These are phyloP conservation scores for Herpetomonas muscarum DNA, from an alignment of 208 protist genomes.

Conservation along the genomic window DNA sequence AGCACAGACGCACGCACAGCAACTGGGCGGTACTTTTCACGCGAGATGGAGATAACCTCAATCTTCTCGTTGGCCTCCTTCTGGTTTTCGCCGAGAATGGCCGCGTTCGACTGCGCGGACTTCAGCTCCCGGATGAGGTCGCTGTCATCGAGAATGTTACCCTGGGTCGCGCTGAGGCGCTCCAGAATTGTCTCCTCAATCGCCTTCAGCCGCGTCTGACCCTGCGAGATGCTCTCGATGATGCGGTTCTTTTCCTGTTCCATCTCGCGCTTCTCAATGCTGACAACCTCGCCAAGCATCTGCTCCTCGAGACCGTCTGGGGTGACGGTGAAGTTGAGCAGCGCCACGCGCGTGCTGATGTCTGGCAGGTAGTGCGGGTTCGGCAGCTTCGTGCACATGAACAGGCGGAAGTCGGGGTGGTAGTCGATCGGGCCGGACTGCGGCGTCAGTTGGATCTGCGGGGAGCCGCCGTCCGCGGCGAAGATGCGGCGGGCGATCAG, in stretches of 20 bases:
- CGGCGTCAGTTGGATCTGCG: slow-evolving; percentile 84
- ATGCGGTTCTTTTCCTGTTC: slow-evolving; percentile 95
- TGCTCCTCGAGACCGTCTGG: slow-evolving; percentile 94
- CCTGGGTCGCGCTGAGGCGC: slow-evolving; percentile 81
- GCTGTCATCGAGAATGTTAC: slow-evolving; percentile 95
- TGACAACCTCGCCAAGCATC: slow-evolving; percentile 93
- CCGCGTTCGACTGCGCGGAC: slow-evolving; percentile 89
- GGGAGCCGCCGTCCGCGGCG: slow-evolving; percentile 57
- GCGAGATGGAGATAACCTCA: slow-evolving; percentile 85
- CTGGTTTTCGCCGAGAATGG: slow-evolving; percentile 84
- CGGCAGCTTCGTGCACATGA: slow-evolving; percentile 94
- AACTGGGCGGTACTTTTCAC: slow-evolving; percentile 87
- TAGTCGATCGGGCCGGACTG: slow-evolving; percentile 89
- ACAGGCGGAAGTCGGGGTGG: slow-evolving; percentile 91
- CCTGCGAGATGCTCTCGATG: slow-evolving; percentile 88
- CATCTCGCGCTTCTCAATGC: slow-evolving; percentile 90
- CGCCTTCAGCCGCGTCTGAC: slow-evolving; percentile 89
- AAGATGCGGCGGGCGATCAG: slow-evolving; percentile 89
- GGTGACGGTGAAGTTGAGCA: slow-evolving; percentile 98
- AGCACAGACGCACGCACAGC: slow-evolving; percentile 90
- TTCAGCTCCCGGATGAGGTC: slow-evolving; percentile 93
- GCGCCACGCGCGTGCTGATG: slow-evolving; percentile 93
- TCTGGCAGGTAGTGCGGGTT: slow-evolving; percentile 97
- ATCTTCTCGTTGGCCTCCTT: slow-evolving; percentile 92
- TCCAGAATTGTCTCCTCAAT: slow-evolving; percentile 93